These are phyloP conservation scores for Adansonia grandidieri DNA, from an alignment of 441 rosid species.

Conservation along the genomic window DNA sequence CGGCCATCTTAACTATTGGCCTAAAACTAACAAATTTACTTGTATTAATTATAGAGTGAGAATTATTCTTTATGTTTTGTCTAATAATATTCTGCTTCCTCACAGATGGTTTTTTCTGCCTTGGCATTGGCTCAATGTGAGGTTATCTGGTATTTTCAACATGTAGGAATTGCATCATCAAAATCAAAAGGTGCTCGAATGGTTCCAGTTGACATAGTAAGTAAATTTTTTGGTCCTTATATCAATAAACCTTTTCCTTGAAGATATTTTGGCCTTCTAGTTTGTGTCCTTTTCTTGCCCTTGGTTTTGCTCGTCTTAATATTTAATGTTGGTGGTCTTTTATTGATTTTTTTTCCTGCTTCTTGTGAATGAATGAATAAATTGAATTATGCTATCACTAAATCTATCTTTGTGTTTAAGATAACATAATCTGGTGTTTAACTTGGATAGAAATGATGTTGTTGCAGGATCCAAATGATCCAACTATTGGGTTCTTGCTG, in stretches of 20 bases:
- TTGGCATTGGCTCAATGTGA: slow-evolving; percentile 96
- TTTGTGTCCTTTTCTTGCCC: not conserved
- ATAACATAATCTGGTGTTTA: slow-evolving; percentile 10
- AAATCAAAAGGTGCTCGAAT: slow-evolving; percentile 76
- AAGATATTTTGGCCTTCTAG: slow-evolving; percentile 8
- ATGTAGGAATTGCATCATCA: slow-evolving; percentile 88
- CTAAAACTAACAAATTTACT: slow-evolving; percentile 3
- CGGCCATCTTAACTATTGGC: slow-evolving; percentile 10
- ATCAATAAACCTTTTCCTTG: slow-evolving; percentile 10
- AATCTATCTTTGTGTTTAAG: slow-evolving; percentile 15
- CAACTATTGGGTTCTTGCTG: slow-evolving; percentile 92
- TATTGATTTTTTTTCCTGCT: not conserved
- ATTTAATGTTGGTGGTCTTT: slow-evolving; percentile 23
- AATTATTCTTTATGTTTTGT: slow-evolving; percentile 1
- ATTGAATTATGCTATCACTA: not conserved
- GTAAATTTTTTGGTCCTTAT: slow-evolving; percentile 33
- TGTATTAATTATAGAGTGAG: not conserved
- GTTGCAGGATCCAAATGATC: slow-evolving; percentile 96
- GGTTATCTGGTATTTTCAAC: slow-evolving; percentile 98
- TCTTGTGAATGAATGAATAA: not conserved
- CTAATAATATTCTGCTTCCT: slow-evolving; percentile 32
- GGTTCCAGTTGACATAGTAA: slow-evolving; percentile 85
- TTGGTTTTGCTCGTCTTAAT: slow-evolving; percentile 17
- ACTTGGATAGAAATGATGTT: slow-evolving; percentile 29
- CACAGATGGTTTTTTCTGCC: slow-evolving; percentile 97